These are phyloP conservation scores for Stereocaulon alpinum DNA, from an alignment of 495 filamentous ascomycete species.

Conservation along the genomic window DNA sequence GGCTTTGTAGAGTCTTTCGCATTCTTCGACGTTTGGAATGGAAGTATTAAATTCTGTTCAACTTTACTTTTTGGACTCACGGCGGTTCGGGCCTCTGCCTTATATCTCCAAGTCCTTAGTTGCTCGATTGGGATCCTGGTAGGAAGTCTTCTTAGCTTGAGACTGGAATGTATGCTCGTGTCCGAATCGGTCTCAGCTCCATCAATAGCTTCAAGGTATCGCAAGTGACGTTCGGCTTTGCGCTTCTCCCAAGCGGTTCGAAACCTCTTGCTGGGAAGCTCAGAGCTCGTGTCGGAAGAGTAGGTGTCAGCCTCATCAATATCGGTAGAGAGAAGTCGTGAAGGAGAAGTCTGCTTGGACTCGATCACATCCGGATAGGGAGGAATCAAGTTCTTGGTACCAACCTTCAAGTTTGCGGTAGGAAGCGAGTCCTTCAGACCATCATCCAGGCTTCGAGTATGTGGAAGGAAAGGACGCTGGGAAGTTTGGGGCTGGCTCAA, in stretches of 20 bases:
- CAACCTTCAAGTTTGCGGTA: neutral
- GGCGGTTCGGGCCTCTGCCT: no score
- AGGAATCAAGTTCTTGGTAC: neutral
- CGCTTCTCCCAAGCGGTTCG: neutral
- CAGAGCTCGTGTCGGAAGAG: constrained; percentile 3
- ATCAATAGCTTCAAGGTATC: constrained; percentile 4
- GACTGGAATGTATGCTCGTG: neutral
- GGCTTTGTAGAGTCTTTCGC: no score
- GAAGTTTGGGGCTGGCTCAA: no score
- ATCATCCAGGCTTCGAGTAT: neutral
- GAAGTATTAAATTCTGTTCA: no score
- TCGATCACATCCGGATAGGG: neutral
- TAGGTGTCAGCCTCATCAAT: constrained; percentile 9
- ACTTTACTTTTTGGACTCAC: neutral
- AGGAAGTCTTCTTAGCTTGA: constrained; percentile 10
- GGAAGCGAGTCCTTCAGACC: neutral
- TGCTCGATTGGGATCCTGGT: neutral
- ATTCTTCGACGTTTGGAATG: neutral
- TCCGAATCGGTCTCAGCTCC: constrained; percentile 10
- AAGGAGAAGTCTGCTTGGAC: neutral
- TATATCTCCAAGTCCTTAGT: neutral
- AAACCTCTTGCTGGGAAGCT: constrained; percentile 11
- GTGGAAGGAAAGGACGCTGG: neutral
- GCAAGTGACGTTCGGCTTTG: constrained; percentile 10
- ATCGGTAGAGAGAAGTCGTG: neutral